A percentile compares a stretch with the other conserved stretches of the same genome.
These are phyloP conservation scores for Starmerella bacillaris DNA, from an alignment of 805 yeast genomes.

Conservation along the genomic window DNA sequence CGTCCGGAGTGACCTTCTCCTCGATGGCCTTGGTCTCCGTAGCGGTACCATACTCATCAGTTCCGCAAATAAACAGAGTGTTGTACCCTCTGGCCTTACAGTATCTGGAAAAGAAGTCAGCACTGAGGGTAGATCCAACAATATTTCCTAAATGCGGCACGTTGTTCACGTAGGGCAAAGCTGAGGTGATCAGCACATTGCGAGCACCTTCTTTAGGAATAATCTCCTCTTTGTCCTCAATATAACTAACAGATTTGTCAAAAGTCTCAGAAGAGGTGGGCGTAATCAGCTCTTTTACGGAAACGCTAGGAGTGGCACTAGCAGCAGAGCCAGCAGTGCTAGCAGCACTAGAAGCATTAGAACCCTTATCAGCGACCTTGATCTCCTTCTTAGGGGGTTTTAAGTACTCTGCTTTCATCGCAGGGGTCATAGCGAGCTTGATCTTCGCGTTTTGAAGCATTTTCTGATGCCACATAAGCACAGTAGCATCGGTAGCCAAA, in stretches of 20 bases:
- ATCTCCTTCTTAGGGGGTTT: constrained; percentile 8
- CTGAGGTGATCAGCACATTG: constrained; percentile 82
- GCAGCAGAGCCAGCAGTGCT: constrained; percentile 4
- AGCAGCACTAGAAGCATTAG: not conserved
- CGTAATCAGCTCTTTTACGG: constrained; percentile 13
- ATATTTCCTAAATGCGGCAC: constrained; percentile 98
- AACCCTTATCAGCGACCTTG: constrained; percentile 3
- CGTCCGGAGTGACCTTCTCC: constrained; percentile 73
- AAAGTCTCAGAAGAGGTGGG: constrained; percentile 8
- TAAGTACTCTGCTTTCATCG: constrained; percentile 11
- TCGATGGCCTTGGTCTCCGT: constrained; percentile 96
- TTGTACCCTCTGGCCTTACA: constrained; percentile 78
- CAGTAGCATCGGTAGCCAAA: constrained; percentile 18
- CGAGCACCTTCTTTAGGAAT: constrained; percentile 54
- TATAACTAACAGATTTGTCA: constrained; percentile 3
- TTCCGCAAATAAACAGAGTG: constrained; percentile 79
- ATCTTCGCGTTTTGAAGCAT: constrained; percentile 17
- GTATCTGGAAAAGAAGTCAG: constrained; percentile 85
- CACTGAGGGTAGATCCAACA: constrained; percentile 83
- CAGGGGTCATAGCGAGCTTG: constrained; percentile 16
- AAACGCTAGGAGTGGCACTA: constrained; percentile 25
- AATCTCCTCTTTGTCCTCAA: constrained; percentile 23
- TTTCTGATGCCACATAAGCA: constrained; percentile 23
- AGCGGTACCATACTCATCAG: constrained; percentile 98
- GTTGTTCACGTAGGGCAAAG: constrained; percentile 93